Percentiles rank a stretch among this genome's conserved stretches.
These are phyloP conservation scores for Caryocar brasiliense DNA, from an alignment of 441 rosid genomes.

Conservation along the genomic window DNA sequence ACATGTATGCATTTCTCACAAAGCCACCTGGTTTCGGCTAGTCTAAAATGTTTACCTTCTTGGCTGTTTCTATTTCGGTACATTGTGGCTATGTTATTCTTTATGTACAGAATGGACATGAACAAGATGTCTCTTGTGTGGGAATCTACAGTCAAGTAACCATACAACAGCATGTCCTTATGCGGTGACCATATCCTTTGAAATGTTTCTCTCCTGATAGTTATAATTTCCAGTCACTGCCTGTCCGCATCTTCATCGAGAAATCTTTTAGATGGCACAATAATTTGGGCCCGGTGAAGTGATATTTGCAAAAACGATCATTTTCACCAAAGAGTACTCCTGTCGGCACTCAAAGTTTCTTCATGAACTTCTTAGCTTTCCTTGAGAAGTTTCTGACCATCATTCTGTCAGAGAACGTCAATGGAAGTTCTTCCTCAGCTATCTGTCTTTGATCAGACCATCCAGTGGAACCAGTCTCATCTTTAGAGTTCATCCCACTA, in stretches of 20 bases:
- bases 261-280: too few species aligned
- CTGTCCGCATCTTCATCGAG: too few species aligned
- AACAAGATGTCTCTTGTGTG: not conserved
- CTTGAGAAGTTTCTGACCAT: constrained; percentile 43
- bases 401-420: constrained; percentile 58
- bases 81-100: not conserved
- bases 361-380: constrained; percentile 42
- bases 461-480: constrained; percentile 20
- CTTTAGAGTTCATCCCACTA: constrained; percentile 19
- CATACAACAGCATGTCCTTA: not conserved
- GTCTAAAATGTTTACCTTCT: too few species aligned
- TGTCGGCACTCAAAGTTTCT: constrained; percentile 16
- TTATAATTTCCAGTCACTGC: not conserved
- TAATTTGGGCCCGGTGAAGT: too few species aligned
- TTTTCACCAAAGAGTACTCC: too few species aligned
- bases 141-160: not conserved
- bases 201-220: not conserved
- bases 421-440: constrained; percentile 66
- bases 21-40: too few species aligned
- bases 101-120: not conserved
- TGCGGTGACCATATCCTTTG: not conserved
- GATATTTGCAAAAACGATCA: too few species aligned
- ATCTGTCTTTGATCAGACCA: constrained; percentile 42
- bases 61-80: too few species aligned
- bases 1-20: too few species aligned